Percentiles rank a stretch among this genome's conserved stretches.
Conservation (phyloP, 768 basidiomycete genomes). For the Boletellus emodensis region DNA sequence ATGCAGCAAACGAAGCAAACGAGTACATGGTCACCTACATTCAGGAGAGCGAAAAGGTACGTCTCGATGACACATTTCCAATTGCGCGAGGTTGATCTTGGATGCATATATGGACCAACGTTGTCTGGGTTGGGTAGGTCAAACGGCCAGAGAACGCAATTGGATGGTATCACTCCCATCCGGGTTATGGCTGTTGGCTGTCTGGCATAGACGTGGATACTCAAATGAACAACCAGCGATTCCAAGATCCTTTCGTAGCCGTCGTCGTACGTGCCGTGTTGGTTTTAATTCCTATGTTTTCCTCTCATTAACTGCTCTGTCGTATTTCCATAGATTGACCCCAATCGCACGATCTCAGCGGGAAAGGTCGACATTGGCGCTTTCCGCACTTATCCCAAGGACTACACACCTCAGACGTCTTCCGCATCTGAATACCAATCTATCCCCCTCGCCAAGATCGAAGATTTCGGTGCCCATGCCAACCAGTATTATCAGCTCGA, state of each 20-base stretch:
- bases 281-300: background rate
- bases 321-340: conserved; percentile 68
- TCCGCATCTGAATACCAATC: conserved; percentile 87
- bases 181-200: conserved; percentile 98
- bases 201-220: conserved; percentile 99
- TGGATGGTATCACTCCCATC: conserved; percentile 99
- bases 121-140: conserved; percentile 45
- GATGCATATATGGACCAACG: background rate
- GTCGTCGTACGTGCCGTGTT: conserved; percentile 67
- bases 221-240: conserved; percentile 91
- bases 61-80: conserved; percentile 4
- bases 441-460: conserved; percentile 94
- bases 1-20: conserved; percentile 91
- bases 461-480: conserved; percentile 98
- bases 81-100: background rate
- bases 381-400: conserved; percentile 95
- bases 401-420: conserved; percentile 77
- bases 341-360: conserved; percentile 96
- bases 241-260: conserved; percentile 94
- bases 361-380: conserved; percentile 99
- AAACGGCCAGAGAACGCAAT: conserved; percentile 82
- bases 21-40: conserved; percentile 99
- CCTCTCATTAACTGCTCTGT: background rate
- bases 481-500: conserved; percentile 94
- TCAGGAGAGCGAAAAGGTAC: conserved; percentile 72